Conservation (phyloP, 2,329 filamentous ascomycete genomes). For the Fusarium kyushuense region DNA sequence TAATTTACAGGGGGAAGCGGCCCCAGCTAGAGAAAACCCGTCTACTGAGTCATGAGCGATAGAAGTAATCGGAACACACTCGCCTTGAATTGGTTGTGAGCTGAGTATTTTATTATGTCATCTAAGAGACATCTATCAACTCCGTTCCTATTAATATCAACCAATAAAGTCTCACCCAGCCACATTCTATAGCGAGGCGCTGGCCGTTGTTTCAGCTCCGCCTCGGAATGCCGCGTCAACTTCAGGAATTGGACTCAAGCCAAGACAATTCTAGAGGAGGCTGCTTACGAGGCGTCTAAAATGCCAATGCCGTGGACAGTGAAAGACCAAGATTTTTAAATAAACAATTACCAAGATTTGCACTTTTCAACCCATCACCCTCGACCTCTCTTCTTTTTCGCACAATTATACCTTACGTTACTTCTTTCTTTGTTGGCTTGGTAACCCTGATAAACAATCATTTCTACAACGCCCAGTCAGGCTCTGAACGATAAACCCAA, state of each 20-base stretch:
- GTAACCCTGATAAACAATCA: conserved; percentile 17
- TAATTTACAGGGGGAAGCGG: conserved; percentile 37
- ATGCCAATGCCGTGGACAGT: not conserved
- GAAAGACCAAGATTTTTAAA: not conserved
- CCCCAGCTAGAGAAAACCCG: not conserved
- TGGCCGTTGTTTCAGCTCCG: conserved; percentile 49
- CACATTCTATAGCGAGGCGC: conserved; percentile 44
- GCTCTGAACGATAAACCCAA: not conserved
- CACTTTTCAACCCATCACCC: not conserved
- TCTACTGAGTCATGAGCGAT: not conserved
- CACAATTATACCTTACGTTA: not conserved
- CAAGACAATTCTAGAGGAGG: conserved; percentile 35
- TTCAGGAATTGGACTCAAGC: conserved; percentile 35
- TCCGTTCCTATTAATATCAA: conserved; percentile 44
- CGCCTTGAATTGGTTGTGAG: accelerated
- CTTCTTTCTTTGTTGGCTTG: conserved; percentile 21
- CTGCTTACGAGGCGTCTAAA: conserved; percentile 41
- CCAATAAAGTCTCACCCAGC: conserved; percentile 41
- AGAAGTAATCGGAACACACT: not conserved
- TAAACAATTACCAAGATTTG: not conserved
- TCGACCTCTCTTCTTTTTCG: not conserved
- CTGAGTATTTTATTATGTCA: not conserved
- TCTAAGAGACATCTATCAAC: too few species aligned
- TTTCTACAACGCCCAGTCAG: not conserved
- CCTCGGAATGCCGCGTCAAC: conserved; percentile 49